Evolutionary conservation across 106 monocot species (phyloP), one percentile per base, ranked within the genome.

Genomic region (Xerophyta viscosa): DNA sequence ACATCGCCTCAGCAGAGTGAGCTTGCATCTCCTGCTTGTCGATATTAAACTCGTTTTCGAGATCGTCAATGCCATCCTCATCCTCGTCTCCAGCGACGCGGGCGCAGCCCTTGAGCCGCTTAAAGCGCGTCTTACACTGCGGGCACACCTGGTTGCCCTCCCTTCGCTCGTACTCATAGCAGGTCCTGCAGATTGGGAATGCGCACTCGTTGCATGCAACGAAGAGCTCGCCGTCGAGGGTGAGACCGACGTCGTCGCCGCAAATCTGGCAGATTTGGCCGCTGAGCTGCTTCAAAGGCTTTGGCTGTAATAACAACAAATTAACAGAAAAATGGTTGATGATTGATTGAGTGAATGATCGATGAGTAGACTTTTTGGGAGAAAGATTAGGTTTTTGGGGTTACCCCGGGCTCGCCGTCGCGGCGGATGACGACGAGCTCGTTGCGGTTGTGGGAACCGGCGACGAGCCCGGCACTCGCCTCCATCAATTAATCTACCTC

Each of bases 181-280:
- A 92, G 23, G 69, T 78, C 13, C 66, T 31, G 69, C 92, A 92
- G 22, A 92, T 55, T 0, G 92, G 92, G 64, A 92, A 92, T 21
- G 92, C 92, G 39, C 92, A 92, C 66, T 92, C 92, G 54, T 86
- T 87, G 67, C 92, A 92, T 29, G 92, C 92, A 24, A 92, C 92
- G 64, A 92, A 92, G 28, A 87, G 76, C 76, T 92, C 92, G 20
- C 82, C 82, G 25, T 82, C 79, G 28, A 26, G 66, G 24, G 71
- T 86, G 25, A 92, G 78, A 3, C 92, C 92, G n/a, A 92, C 92
- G 28, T 92, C 82, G 60, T 92, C 92, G 10, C 92, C 82, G 36
- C 92, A 92, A 86, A 92, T 92, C 69, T 92, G 92, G 61, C 92
- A 92, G 52, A 92, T 79, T 61, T 93, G 93, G 13, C 83, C 80